Conservation (phyloP, 1,139 yeast genomes). For the Taphrina pruni region DNA sequence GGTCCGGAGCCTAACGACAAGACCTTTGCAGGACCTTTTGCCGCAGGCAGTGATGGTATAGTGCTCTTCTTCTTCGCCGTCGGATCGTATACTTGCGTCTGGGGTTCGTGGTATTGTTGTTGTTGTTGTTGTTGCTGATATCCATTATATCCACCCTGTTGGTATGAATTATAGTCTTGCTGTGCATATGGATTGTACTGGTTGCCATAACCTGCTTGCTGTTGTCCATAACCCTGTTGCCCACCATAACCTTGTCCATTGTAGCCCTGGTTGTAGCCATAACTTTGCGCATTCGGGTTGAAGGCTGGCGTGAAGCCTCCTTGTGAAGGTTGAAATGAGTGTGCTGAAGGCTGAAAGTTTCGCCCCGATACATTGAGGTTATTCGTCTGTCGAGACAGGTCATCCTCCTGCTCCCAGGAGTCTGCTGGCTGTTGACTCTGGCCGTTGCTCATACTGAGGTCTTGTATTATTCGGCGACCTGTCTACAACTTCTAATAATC, state of each 20-base stretch:
- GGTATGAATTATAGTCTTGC: slow-evolving; percentile 48
- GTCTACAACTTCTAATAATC: no score
- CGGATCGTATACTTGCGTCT: slow-evolving; percentile 29
- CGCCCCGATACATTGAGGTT: slow-evolving; percentile 38
- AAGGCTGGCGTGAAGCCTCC: slow-evolving; percentile 40
- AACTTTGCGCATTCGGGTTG: slow-evolving; percentile 36
- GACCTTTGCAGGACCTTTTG: slow-evolving; percentile 43
- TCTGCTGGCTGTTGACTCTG: slow-evolving; percentile 30
- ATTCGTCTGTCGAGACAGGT: slow-evolving; percentile 17
- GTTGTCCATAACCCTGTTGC: slow-evolving; percentile 49
- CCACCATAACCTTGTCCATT: slow-evolving; percentile 35
- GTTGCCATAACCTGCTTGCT: slow-evolving; percentile 51
- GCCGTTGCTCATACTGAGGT: slow-evolving; percentile 11
- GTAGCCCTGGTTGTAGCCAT: slow-evolving; percentile 29
- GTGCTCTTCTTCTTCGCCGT: slow-evolving; percentile 28
- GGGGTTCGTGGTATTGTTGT: slow-evolving; percentile 37
- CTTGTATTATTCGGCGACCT: no score
- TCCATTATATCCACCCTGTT: slow-evolving; percentile 61
- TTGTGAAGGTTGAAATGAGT: slow-evolving; percentile 36
- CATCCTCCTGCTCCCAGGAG: slow-evolving; percentile 36
- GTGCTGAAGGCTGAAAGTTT: slow-evolving; percentile 36
- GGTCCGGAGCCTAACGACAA: slow-evolving; percentile 39
- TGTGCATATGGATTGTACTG: slow-evolving; percentile 49
- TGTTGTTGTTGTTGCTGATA: slow-evolving; percentile 40
- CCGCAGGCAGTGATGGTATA: slow-evolving; percentile 22